A percentile compares a stretch with the other conserved stretches of the same genome.
Evolutionary conservation across 2,329 filamentous ascomycete genomes (phyloP).

Genomic region (Calonectria pseudoreteaudii): DNA sequence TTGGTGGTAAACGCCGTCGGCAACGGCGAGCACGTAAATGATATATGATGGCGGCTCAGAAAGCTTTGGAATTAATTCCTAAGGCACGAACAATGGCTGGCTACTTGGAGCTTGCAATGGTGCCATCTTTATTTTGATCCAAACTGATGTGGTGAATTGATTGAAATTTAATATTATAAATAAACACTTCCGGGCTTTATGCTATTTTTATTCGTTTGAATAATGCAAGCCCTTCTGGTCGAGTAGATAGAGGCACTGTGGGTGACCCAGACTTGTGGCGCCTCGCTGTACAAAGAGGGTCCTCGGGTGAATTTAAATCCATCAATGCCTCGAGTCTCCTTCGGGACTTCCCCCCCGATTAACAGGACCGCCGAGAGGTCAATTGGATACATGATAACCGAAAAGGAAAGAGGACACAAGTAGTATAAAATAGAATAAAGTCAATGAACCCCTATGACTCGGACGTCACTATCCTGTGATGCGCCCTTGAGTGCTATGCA

Average conservation of each 20-base stretch:
- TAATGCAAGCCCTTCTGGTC: not conserved
- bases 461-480: constrained; percentile 3
- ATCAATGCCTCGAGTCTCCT: not conserved
- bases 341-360: not conserved
- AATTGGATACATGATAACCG: not conserved
- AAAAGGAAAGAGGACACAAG: not conserved
- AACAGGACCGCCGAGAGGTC: not conserved
- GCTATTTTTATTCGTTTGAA: not conserved
- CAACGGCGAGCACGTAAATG: not conserved
- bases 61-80: not conserved
- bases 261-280: not conserved
- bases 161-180: not conserved
- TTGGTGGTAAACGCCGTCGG: not conserved
- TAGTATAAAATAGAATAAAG: not conserved
- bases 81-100: too few relatives aligned
- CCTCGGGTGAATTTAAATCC: not conserved
- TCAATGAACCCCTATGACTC: not conserved
- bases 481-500: constrained; percentile 15
- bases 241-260: not conserved
- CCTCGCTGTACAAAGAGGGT: not conserved
- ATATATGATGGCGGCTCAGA: not conserved
- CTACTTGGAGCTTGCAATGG: too few relatives aligned
- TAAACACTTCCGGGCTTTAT: not conserved
- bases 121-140: too few relatives aligned
- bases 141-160: too few relatives aligned